Base-by-base conservation (phyloP, 495 filamentous ascomycete genomes). In the Lasiosphaeria ovina region DNA sequence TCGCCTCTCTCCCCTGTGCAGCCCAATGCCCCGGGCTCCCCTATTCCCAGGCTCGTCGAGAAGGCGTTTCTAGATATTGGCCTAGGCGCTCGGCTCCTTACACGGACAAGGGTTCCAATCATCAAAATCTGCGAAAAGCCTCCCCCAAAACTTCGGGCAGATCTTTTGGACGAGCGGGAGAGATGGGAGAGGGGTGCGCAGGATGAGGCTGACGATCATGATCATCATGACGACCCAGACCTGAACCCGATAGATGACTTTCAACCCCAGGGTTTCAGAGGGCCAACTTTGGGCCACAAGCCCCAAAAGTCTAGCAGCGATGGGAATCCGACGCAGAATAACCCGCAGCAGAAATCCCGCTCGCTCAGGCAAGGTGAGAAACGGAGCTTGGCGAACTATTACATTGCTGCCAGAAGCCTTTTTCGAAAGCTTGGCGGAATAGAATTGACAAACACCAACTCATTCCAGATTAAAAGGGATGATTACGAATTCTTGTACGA, bases 71-170 rank as follows among this genome's bases (percentile, higher is more conserved):
- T 92, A n/a, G 78, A 89, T 4, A 64, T 78, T 36, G 89, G 87
- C 0, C 84, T 85, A 59, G 88, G 88, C 44, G 89, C 87, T 24
- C 79, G 87, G 1, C 72, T 93, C 7, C 79, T 93, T 7, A 85
- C 87, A 24, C 80, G 79, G 40, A 92, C 91, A 7, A 81, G 90
- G 62, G 85, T 92, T 35, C 91, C 91, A 31, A 93, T 94, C 58
- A 85, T 95, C 66, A 91, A 91, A 63, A 74, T 95, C 35, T 92
- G 88, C 72, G 81, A 92, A 67, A 82, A 80, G 58, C 89, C 89
- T 5, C 77, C 77, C 0, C 64, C 72, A 5, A 70, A 80, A 31
- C 77, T 91, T 14, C 75, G 76, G 14, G 44, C 61, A 4, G 76
- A 74, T 14, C 75, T 91, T 3, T 57, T 77, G n/a, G 77, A 81